Evolutionary conservation across 345 rosid genomes (phyloP).

Genomic region (Lepidium didymum): DNA sequence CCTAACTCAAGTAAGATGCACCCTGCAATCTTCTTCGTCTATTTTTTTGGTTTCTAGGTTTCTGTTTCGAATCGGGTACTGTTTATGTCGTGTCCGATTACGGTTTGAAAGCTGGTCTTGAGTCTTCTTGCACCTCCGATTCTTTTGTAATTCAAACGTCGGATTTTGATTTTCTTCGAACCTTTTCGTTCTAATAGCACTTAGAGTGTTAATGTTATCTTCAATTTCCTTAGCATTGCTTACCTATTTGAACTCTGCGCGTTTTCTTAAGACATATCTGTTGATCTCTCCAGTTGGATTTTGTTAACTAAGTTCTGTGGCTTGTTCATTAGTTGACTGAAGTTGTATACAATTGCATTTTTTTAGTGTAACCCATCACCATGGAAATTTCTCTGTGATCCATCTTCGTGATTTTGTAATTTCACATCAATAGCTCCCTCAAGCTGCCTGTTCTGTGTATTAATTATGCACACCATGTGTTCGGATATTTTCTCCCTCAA

Average conservation of each 20-base stretch:
- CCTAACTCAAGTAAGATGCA: not conserved
- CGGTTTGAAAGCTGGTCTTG: not conserved
- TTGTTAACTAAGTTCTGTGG: not conserved
- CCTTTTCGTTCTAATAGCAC: not conserved
- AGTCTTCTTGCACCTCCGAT: not conserved
- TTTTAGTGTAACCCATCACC: not conserved
- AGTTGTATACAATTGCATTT: not conserved
- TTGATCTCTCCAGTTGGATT: not conserved
- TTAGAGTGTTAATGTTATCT: not conserved
- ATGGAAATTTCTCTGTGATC: not conserved
- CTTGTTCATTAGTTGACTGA: not conserved
- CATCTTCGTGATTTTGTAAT: not conserved
- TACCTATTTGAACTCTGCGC: not conserved
- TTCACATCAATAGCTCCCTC: not conserved
- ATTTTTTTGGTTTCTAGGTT: not conserved
- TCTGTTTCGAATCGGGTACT: not conserved
- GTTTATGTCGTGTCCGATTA: not conserved
- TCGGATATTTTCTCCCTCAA: not conserved
- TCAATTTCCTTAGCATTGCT: not conserved
- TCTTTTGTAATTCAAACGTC: not conserved
- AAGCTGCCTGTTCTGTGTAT: not conserved
- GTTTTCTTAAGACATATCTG: not conserved
- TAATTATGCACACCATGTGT: conserved; percentile 7
- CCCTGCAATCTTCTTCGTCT: not conserved
- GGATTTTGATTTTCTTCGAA: not conserved